Evolutionary conservation across 2,329 filamentous ascomycete genomes (phyloP).

Genomic region (Cryphonectria carpinicola): DNA sequence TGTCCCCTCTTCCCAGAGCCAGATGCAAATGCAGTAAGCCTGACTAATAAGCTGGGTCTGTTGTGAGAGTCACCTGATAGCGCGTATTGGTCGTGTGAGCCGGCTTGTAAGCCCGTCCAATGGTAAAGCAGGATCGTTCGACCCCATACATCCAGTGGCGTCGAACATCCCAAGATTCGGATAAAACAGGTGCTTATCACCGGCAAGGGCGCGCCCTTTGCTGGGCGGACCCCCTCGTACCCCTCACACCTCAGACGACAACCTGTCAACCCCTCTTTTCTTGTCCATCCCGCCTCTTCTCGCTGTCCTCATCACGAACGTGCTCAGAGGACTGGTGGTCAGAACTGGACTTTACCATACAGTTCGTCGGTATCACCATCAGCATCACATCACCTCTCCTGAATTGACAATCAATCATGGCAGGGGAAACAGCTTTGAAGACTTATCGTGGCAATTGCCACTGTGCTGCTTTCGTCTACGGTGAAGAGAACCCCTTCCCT

Average conservation of each 20-base stretch:
- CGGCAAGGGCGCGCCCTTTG: not conserved
- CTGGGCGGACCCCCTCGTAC: not conserved
- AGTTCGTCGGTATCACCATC: not conserved
- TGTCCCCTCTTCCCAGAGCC: not conserved
- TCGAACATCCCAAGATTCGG: not conserved
- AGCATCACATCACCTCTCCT: not conserved
- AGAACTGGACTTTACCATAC: not conserved
- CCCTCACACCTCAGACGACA: not conserved
- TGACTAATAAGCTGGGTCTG: not conserved
- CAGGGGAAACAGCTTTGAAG: conserved; percentile 32
- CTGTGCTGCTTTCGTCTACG: conserved; percentile 58
- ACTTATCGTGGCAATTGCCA: conserved; percentile 63
- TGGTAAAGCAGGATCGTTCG: not conserved
- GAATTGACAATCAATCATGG: conserved; percentile 13
- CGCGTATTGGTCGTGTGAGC: conserved; percentile 11
- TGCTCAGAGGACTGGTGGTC: not conserved
- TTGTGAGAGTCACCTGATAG: conserved; percentile 21
- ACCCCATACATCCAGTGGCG: not conserved
- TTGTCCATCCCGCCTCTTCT: not conserved
- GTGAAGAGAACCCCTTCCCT: conserved; percentile 34
- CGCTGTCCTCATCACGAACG: not conserved
- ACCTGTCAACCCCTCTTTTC: not conserved
- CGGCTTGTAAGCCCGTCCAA: not conserved
- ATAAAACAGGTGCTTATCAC: not conserved
- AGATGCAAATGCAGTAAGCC: not conserved